Evolutionary conservation across 345 rosid species (phyloP).

Genomic region (Hibiscus trionum): DNA sequence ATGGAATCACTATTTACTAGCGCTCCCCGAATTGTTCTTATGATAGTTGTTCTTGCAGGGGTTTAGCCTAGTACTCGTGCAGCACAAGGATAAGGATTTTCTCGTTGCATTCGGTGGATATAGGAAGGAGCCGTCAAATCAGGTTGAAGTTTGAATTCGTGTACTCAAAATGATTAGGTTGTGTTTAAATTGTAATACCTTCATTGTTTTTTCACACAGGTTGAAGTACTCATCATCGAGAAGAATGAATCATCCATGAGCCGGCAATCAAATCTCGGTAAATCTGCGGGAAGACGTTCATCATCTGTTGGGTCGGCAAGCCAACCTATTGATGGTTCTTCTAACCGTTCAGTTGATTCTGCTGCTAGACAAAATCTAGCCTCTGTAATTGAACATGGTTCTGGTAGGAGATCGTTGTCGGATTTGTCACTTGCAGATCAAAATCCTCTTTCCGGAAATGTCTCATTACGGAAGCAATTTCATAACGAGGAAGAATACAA

Average conservation of each 20-base stretch:
- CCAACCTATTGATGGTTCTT: constrained; percentile 47
- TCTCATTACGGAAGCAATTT: constrained; percentile 71
- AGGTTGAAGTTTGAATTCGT: constrained; percentile 42
- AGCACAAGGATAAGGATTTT: constrained; percentile 83
- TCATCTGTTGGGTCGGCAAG: constrained; percentile 42
- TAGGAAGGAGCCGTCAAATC: constrained; percentile 79
- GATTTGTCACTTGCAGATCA: constrained; percentile 51
- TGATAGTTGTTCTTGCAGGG: constrained; percentile 41
- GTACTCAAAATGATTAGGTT: background rate
- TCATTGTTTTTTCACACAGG: constrained; percentile 39
- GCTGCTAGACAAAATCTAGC: constrained; percentile 63
- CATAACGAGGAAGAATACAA: constrained; percentile 51
- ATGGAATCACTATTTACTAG: background rate
- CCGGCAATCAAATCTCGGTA: constrained; percentile 37
- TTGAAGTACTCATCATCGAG: constrained; percentile 63
- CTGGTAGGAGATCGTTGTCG: constrained; percentile 85
- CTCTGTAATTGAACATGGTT: constrained; percentile 74
- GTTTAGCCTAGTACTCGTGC: constrained; percentile 78
- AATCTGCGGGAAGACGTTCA: constrained; percentile 45
- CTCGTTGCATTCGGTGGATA: constrained; percentile 93
- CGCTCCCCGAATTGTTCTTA: background rate
- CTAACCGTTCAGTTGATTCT: constrained; percentile 54
- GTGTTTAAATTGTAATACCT: background rate
- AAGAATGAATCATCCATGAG: constrained; percentile 56
- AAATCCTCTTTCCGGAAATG: constrained; percentile 54